A percentile compares a stretch with the other conserved stretches of the same genome.
Conservation (phyloP, 148 eudicot species). For the Fagopyrum esculentum region DNA sequence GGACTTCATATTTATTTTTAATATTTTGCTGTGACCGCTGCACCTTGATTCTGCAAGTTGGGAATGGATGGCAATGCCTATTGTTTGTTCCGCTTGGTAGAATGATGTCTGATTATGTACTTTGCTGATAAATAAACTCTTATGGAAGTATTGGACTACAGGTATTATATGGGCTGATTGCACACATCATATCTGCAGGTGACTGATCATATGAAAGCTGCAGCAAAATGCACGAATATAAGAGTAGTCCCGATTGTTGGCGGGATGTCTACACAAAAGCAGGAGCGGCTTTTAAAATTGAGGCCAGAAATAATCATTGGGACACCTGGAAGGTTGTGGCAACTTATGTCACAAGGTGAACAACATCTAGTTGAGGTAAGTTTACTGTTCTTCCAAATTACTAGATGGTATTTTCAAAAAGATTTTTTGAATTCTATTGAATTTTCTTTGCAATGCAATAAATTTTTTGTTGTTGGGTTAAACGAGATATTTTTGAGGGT, state of each 20-base stretch:
- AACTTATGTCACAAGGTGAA: slow-evolving; percentile 96
- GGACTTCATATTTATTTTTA: not conserved
- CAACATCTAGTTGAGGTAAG: slow-evolving; percentile 86
- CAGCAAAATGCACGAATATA: slow-evolving; percentile 52
- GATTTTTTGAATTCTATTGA: not conserved
- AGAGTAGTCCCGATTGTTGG: slow-evolving; percentile 89
- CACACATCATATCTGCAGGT: slow-evolving; percentile 38
- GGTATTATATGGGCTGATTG: not conserved
- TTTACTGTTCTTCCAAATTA: slow-evolving; percentile 14
- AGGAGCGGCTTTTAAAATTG: slow-evolving; percentile 78
- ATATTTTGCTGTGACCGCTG: not conserved
- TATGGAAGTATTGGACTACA: not conserved
- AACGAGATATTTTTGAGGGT: not conserved
- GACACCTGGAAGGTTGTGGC: slow-evolving; percentile 98
- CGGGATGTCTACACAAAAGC: slow-evolving; percentile 91
- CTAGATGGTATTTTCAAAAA: not conserved
- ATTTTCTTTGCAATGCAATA: not conserved
- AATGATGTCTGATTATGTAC: not conserved
- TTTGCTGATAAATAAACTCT: slow-evolving; percentile 1
- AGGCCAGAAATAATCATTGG: slow-evolving; percentile 97
- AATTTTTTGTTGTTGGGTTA: not conserved
- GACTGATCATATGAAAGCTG: slow-evolving; percentile 79
- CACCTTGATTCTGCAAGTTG: not conserved
- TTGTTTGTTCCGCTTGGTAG: not conserved
- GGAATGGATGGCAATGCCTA: not conserved